phyloP scores from a whole-genome alignment of 805 yeast genomes.

The Candida parachauliodes region DNA sequence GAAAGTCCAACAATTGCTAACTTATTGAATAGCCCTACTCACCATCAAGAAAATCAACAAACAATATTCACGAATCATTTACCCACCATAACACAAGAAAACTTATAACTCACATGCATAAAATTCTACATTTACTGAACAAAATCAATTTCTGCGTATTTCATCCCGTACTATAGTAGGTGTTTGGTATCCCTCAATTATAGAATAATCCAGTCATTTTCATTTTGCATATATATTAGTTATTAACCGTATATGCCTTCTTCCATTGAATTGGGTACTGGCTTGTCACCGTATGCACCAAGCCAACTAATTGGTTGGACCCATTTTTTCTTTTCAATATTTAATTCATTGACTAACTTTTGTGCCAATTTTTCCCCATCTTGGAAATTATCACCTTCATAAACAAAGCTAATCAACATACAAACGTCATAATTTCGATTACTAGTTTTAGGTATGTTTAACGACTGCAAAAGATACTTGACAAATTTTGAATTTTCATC shows the following conservation, averaged over 20 bases:
- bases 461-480: conserved; percentile 6
- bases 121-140: too few species aligned
- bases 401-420: conserved; percentile 38
- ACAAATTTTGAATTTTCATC: conserved; percentile 11
- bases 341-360: conserved; percentile 24
- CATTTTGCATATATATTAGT: too few species aligned
- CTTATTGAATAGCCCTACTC: conserved; percentile 11
- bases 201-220: too few species aligned
- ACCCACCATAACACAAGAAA: neutral
- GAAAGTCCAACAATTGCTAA: conserved; percentile 12
- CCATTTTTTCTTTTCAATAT: conserved; percentile 28
- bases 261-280: conserved; percentile 65
- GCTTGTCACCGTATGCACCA: conserved; percentile 76
- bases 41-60: neutral
- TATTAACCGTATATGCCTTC: conserved; percentile 75
- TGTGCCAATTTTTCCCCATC: conserved; percentile 61
- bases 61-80: neutral
- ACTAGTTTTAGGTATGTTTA: neutral
- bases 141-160: too few species aligned
- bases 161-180: too few species aligned
- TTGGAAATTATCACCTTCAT: conserved; percentile 83
- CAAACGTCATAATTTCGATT: neutral
- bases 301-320: conserved; percentile 73
- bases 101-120: neutral
- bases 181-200: too few species aligned